Percentiles rank a stretch among this genome's conserved stretches.
phyloP scores from a whole-genome alignment of 345 rosid genomes.

The Citropsis articulata region DNA sequence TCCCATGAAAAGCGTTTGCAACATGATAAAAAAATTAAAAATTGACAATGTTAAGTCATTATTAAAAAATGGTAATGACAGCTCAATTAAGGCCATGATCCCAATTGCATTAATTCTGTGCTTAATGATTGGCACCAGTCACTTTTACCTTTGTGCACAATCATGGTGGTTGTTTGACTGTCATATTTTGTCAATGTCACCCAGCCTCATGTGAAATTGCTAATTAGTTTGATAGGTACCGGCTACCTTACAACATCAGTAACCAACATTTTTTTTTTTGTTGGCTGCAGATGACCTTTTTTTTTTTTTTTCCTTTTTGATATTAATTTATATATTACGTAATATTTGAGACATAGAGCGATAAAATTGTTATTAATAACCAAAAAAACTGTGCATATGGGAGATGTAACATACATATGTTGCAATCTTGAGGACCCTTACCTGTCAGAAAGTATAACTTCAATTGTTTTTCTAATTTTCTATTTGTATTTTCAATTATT shows the following conservation, averaged over 20 bases:
- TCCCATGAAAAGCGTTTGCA: conserved; percentile 2
- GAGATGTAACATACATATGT: no score
- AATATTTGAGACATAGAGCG: background rate
- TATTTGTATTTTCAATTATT: background rate
- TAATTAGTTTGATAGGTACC: no score
- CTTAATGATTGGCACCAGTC: background rate
- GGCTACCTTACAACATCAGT: no score
- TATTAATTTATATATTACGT: background rate
- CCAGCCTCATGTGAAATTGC: no score
- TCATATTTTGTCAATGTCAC: background rate
- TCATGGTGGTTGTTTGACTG: conserved; percentile 25
- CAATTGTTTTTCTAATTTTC: no score
- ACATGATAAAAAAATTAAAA: background rate
- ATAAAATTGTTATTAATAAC: no score
- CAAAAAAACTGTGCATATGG: no score
- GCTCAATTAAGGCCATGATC: conserved; percentile 23
- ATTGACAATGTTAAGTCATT: conserved; percentile 15
- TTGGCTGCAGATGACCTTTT: no score
- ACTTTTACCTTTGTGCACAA: conserved; percentile 5
- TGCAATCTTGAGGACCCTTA: no score
- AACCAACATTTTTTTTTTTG: no score
- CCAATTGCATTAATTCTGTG: conserved; percentile 11
- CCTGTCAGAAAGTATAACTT: no score
- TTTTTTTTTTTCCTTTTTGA: no score
- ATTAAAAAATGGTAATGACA: conserved; percentile 18